Percentiles rank a stretch among this genome's conserved stretches.
phyloP scores from a whole-genome alignment of 768 basidiomycete species.

The Leccinum broughii region DNA sequence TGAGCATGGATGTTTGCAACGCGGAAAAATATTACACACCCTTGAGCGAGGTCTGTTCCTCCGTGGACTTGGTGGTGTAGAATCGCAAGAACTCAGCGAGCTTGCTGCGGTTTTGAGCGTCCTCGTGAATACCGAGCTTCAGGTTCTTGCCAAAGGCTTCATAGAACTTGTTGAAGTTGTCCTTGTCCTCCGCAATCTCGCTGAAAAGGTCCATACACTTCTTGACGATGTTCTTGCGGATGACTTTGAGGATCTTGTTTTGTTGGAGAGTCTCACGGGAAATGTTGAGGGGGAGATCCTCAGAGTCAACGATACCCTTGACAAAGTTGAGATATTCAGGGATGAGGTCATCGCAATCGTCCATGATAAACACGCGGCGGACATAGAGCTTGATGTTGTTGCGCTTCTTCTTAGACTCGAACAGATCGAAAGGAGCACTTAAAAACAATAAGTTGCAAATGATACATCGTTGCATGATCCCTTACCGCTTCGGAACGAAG shows the following conservation, averaged over 20 bases:
- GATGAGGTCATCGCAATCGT: conserved; percentile 98
- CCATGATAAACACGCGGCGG: conserved; percentile 99
- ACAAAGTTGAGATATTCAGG: conserved; percentile 99
- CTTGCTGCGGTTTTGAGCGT: conserved; percentile 98
- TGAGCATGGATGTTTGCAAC: neutral
- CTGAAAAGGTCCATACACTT: conserved; percentile 92
- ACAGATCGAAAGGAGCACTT: conserved; percentile 98
- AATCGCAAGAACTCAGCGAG: conserved; percentile 99
- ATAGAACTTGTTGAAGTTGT: conserved; percentile 96
- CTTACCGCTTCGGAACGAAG: conserved; percentile 92
- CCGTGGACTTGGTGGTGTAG: conserved; percentile 91
- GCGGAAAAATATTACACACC: conserved; percentile 46
- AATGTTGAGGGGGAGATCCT: conserved; percentile 99
- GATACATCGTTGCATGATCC: conserved; percentile 1
- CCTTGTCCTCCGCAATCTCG: conserved; percentile 99
- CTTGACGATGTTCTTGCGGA: conserved; percentile 99
- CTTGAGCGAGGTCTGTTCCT: conserved; percentile 93
- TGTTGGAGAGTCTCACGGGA: conserved; percentile 99
- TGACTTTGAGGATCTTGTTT: conserved; percentile 99
- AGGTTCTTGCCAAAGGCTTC: conserved; percentile 99
- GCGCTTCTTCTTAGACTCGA: conserved; percentile 99
- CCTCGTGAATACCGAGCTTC: conserved; percentile 99
- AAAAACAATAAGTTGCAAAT: conserved; percentile 1
- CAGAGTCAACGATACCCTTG: conserved; percentile 99
- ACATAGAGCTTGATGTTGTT: conserved; percentile 99